Evolutionary conservation across 1,139 yeast genomes (phyloP).

Genomic region (Petasospora rhodanensis): DNA sequence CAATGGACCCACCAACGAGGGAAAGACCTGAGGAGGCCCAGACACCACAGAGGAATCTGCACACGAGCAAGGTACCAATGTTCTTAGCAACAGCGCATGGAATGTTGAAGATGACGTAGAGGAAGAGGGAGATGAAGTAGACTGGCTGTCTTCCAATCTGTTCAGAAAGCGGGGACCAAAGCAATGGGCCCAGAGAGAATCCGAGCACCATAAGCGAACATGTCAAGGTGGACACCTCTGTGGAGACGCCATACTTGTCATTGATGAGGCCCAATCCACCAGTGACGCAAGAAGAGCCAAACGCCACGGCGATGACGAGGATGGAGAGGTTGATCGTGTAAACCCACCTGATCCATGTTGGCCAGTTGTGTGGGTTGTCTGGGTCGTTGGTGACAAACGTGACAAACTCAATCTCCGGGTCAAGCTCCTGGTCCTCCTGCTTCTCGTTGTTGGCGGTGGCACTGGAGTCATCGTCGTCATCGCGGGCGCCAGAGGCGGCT

Average conservation of each 20-base stretch:
- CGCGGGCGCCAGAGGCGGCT: constrained; percentile 14
- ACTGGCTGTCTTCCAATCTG: constrained; percentile 84
- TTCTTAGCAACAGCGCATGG: constrained; percentile 88
- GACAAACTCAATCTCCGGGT: constrained; percentile 73
- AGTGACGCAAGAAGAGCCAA: constrained; percentile 86
- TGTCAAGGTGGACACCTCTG: constrained; percentile 73
- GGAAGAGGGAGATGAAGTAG: constrained; percentile 67
- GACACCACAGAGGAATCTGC: constrained; percentile 84
- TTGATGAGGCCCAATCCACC: constrained; percentile 69
- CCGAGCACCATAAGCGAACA: constrained; percentile 89
- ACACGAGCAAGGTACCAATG: constrained; percentile 72
- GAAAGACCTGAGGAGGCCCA: constrained; percentile 81
- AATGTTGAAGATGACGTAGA: constrained; percentile 75
- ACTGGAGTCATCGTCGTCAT: constrained; percentile 13
- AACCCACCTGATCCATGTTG: constrained; percentile 49
- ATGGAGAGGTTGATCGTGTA: constrained; percentile 64
- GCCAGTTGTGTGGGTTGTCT: constrained; percentile 87
- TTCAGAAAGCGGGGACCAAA: constrained; percentile 90
- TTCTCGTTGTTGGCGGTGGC: constrained; percentile 14
- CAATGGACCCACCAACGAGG: constrained; percentile 85
- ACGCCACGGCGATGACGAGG: constrained; percentile 81
- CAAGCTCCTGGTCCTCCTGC: constrained; percentile 30
- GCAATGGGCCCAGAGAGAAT: constrained; percentile 78
- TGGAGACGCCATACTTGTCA: constrained; percentile 60
- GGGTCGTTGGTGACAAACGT: constrained; percentile 76